Conservation (phyloP, 208 protist species). For the Acanthamoeba triangularis region DNA sequence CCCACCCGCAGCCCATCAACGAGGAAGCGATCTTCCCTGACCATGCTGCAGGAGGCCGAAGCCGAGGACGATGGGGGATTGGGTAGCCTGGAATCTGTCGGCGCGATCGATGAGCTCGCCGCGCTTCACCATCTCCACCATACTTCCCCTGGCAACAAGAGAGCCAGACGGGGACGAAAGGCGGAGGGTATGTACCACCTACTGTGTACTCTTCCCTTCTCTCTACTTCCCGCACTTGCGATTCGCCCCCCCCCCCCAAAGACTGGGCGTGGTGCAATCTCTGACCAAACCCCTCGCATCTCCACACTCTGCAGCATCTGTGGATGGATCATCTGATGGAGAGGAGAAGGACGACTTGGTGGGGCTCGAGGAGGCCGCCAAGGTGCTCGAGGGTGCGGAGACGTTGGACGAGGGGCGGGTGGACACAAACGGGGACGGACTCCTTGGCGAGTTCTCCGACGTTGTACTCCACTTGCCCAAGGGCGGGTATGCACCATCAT, state of each 20-base stretch:
- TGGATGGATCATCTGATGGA: background rate
- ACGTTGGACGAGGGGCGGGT: background rate
- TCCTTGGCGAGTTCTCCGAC: background rate
- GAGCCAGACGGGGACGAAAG: background rate
- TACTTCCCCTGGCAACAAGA: background rate
- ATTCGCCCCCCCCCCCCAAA: too few species aligned
- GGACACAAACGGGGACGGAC: slow-evolving; percentile 7
- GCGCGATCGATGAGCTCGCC: background rate
- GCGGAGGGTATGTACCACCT: background rate
- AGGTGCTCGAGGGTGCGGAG: background rate
- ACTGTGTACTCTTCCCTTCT: too few species aligned
- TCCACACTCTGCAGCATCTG: background rate
- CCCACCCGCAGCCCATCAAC: background rate
- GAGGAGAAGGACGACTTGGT: background rate
- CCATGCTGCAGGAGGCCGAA: too few species aligned
- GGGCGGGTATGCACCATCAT: background rate
- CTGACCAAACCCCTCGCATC: background rate
- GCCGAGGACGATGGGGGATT: background rate
- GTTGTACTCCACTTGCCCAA: slow-evolving; percentile 29
- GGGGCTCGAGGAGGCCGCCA: background rate
- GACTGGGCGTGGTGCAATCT: background rate
- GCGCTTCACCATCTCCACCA: background rate
- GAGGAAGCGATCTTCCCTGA: background rate
- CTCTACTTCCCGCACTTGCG: background rate
- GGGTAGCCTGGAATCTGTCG: background rate